Percentiles rank a stretch among this genome's conserved stretches.
These are phyloP conservation scores for Cenchrus americanus DNA, from an alignment of 176 grass and related monocot genomes.

Conservation along the genomic window DNA sequence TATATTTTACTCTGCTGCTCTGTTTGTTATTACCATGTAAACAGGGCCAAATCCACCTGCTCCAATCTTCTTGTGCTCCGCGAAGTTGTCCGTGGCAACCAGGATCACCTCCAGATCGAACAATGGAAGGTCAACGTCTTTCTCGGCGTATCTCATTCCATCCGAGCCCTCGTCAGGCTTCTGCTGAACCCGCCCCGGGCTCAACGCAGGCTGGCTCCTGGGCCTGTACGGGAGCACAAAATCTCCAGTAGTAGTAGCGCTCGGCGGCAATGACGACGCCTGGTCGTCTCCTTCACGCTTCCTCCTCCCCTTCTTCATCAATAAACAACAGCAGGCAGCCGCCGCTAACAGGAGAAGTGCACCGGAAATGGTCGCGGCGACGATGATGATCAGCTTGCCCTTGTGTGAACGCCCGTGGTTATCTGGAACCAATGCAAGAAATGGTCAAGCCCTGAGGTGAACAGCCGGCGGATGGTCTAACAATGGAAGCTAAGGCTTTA, in stretches of 20 bases:
- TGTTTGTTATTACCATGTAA: slow-evolving; percentile 48
- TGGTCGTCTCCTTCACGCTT: neutral
- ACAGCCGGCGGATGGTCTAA: neutral
- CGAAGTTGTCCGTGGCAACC: slow-evolving; percentile 44
- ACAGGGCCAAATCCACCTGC: slow-evolving; percentile 66
- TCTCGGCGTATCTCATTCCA: neutral
- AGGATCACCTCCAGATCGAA: slow-evolving; percentile 36
- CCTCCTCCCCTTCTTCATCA: neutral
- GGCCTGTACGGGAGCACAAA: neutral
- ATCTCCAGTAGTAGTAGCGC: neutral
- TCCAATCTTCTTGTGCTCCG: slow-evolving; percentile 39
- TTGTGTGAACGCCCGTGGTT: neutral
- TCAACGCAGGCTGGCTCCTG: slow-evolving; percentile 8
- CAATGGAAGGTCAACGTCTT: slow-evolving; percentile 46
- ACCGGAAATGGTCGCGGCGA: neutral
- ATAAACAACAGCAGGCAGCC: slow-evolving; percentile 3
- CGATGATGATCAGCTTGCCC: slow-evolving; percentile 24
- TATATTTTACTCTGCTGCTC: too few relatives aligned
- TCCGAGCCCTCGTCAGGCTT: neutral
- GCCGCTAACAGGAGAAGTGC: slow-evolving; percentile 16
- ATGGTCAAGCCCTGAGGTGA: neutral
- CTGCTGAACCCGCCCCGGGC: neutral
- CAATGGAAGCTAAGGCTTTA: neutral
- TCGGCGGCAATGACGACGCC: neutral
- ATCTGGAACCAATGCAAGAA: slow-evolving; percentile 16